These are phyloP conservation scores for Jimgerdemannia lactiflua DNA, from an alignment of 192 early-diverging fungal genomes.

Conservation along the genomic window DNA sequence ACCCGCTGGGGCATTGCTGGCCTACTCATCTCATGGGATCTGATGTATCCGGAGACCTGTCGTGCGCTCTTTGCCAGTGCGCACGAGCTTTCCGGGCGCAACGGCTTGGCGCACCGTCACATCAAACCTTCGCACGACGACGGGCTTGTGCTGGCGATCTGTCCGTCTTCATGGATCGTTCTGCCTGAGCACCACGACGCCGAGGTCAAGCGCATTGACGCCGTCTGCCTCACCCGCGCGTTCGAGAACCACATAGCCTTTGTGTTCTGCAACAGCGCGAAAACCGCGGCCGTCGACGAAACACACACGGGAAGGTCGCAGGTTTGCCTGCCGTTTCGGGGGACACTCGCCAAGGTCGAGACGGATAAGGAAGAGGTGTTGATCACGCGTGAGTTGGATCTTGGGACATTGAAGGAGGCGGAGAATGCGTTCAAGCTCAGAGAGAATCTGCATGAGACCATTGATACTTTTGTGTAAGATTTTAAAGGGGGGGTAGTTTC, in stretches of 20 bases:
- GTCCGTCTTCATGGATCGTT: not conserved
- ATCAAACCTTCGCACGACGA: not conserved
- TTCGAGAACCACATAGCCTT: slow-evolving; percentile 27
- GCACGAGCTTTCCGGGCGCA: not conserved
- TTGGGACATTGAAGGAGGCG: not conserved
- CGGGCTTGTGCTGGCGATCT: not conserved
- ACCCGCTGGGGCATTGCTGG: not conserved
- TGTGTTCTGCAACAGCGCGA: slow-evolving; percentile 27
- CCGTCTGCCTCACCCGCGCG: slow-evolving; percentile 13
- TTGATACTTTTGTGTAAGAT: not conserved
- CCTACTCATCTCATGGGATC: slow-evolving; percentile 29
- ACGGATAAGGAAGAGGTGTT: slow-evolving; percentile 24
- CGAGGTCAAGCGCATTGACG: slow-evolving; percentile 14
- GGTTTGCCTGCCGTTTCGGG: slow-evolving; percentile 26
- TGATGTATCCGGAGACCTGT: slow-evolving; percentile 18
- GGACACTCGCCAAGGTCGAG: slow-evolving; percentile 12
- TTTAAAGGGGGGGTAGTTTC: too few relatives aligned
- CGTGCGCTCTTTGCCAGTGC: not conserved
- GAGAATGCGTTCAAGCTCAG: not conserved
- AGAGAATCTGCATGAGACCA: not conserved
- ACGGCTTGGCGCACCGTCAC: not conserved
- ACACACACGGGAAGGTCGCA: slow-evolving; percentile 16
- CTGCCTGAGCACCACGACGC: not conserved
- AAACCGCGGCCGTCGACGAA: not conserved
- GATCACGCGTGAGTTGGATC: not conserved